Percentiles rank a stretch among this genome's conserved stretches.
phyloP scores from a whole-genome alignment of 2,329 filamentous ascomycete species.

The Gaeumannomyces tritici region DNA sequence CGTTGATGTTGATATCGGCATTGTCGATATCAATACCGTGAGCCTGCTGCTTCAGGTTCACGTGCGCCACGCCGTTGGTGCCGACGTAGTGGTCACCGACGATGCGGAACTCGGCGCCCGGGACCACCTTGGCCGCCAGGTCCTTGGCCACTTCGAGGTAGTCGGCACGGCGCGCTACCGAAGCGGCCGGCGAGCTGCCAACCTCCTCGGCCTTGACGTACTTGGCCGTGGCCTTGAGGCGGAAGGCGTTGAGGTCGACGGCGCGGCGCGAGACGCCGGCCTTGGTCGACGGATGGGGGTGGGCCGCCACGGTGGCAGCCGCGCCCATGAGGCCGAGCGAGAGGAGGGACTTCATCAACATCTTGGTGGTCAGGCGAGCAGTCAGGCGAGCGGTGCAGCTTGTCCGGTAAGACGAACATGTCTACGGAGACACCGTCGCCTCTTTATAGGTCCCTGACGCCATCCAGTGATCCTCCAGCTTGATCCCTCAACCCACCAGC shows the following conservation, averaged over 20 bases:
- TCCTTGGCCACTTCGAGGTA: slow-evolving; percentile 34
- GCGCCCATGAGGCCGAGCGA: slow-evolving; percentile 21
- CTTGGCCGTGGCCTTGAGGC: slow-evolving; percentile 17
- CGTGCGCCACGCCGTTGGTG: slow-evolving; percentile 44
- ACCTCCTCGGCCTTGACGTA: slow-evolving; percentile 20
- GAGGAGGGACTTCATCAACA: slow-evolving; percentile 2
- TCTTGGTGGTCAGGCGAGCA: slow-evolving; percentile 1
- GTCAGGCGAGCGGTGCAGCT: not conserved
- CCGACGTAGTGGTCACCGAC: slow-evolving; percentile 43
- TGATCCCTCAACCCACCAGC: too few species aligned
- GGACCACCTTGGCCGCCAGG: slow-evolving; percentile 27
- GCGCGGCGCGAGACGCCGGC: slow-evolving; percentile 18
- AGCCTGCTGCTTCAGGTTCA: slow-evolving; percentile 49
- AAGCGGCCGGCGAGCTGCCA: slow-evolving; percentile 12
- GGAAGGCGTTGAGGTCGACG: slow-evolving; percentile 22
- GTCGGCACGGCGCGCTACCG: slow-evolving; percentile 19
- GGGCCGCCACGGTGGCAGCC: slow-evolving; percentile 16
- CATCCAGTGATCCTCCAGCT: too few species aligned
- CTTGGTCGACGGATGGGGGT: slow-evolving; percentile 11
- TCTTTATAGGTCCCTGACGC: not conserved
- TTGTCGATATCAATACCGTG: slow-evolving; percentile 52
- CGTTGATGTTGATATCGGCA: slow-evolving; percentile 51
- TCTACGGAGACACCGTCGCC: not conserved
- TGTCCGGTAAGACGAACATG: not conserved
- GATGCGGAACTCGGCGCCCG: slow-evolving; percentile 35